Evolutionary conservation across 2,329 filamentous ascomycete genomes (phyloP), one percentile per base, ranked within the genome.

Genomic region (Rutstroemia sp.): DNA sequence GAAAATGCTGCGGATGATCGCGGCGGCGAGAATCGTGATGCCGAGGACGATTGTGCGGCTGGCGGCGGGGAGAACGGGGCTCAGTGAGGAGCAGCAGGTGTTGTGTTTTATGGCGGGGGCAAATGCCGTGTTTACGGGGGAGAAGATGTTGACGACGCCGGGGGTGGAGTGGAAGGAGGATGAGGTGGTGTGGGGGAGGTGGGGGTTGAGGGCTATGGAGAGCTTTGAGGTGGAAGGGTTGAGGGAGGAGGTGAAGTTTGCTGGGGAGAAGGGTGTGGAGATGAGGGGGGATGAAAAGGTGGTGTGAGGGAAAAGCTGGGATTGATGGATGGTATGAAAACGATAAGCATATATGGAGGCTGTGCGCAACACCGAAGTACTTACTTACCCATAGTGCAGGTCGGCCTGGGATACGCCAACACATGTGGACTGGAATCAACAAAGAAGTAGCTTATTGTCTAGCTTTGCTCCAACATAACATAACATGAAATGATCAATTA

Each of bases 71-170:
- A 78, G 91, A 48, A 91, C 89, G 70, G 88, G 85, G 12, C 87
- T 96, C 81, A 80, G 82, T 4, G 91, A 96, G 74, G 90, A 94
- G 73, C 87, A 95, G 75, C 91, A 96, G 74, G 85, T 90, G 14
- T 71, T 92, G 62, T 95, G 90, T 72, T 96, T 95, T 74, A 86
- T 89, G 81, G 90, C 90, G 0, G 91, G 91, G 14, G 91, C 91
- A 1, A 96, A 96, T 66, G 91, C 91, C n/a, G 87, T 96, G 37
- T 96, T 96, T 69, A 96, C 91, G 0, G 91, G 91, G 8, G 91
- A 96, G 75, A 95, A 92, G 79, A 95, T 96, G 91, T 71, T 95
- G 73, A 96, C 91, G 4, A 96, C 91, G 0, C 88, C 91, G 57
- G 95, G 90, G 70, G 92, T 90, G 64, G 89, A 90, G 30, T 96